Evolutionary conservation across 2,329 filamentous ascomycete genomes (phyloP).

Genomic region (Fusarium aywerte): DNA sequence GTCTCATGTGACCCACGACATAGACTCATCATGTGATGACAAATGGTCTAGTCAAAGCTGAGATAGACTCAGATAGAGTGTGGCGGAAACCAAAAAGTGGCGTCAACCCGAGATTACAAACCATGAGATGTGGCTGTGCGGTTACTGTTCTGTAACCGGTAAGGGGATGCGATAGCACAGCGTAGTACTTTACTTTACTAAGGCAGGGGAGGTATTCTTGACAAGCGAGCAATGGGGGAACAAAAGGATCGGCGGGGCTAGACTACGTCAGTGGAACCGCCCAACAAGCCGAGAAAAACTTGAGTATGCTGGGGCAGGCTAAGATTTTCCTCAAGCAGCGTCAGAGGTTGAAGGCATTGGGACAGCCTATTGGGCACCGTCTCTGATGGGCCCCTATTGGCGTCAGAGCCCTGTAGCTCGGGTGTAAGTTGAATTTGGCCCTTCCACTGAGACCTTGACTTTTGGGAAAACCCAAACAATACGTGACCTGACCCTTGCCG

Average conservation of each 20-base stretch:
- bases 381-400: slow-evolving; percentile 26
- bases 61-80: slow-evolving; percentile 32
- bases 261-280: slow-evolving; percentile 43
- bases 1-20: slow-evolving; percentile 34
- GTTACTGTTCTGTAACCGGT: background rate
- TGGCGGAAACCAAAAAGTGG: slow-evolving; percentile 41
- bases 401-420: slow-evolving; percentile 31
- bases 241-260: slow-evolving; percentile 39
- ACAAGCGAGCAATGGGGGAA: background rate
- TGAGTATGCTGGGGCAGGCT: slow-evolving; percentile 32
- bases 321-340: slow-evolving; percentile 35
- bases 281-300: slow-evolving; percentile 30
- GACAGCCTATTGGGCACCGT: slow-evolving; percentile 31
- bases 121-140: slow-evolving; percentile 42
- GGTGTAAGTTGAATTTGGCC: slow-evolving; percentile 30
- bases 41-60: slow-evolving; percentile 1
- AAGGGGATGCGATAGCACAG: background rate
- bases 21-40: slow-evolving; percentile 43
- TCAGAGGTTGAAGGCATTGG: slow-evolving; percentile 34
- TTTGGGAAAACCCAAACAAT: slow-evolving; percentile 14
- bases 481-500: slow-evolving; percentile 17
- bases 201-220: background rate
- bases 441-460: slow-evolving; percentile 6
- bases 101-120: slow-evolving; percentile 34
- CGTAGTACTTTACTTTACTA: no score